A percentile compares a stretch with the other conserved stretches of the same genome.
Conservation (phyloP, 2,329 filamentous ascomycete species). For the Pseudocercospora cruenta region DNA sequence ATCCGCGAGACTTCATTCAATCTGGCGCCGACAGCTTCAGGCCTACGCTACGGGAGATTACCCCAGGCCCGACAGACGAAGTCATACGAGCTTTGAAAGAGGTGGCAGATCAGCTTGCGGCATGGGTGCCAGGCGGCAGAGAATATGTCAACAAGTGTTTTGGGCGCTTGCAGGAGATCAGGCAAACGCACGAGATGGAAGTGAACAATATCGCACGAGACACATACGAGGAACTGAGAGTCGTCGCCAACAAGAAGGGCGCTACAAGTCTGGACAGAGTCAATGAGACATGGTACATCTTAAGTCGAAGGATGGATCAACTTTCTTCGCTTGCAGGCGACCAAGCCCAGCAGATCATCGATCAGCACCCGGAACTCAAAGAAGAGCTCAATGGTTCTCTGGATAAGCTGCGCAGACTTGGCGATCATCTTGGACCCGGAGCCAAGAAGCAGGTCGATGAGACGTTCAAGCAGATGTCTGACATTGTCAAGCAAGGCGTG, state of each 20-base stretch:
- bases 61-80: constrained; percentile 65
- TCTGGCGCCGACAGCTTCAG: constrained; percentile 56
- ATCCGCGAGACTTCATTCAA: constrained; percentile 42
- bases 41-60: constrained; percentile 53
- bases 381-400: constrained; percentile 70
- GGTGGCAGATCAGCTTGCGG: constrained; percentile 68
- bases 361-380: constrained; percentile 74
- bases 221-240: constrained; percentile 68
- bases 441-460: constrained; percentile 75
- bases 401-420: constrained; percentile 69
- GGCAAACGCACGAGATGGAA: constrained; percentile 68
- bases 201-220: constrained; percentile 69
- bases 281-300: constrained; percentile 62
- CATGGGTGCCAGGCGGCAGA: constrained; percentile 71
- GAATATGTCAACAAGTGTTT: constrained; percentile 71
- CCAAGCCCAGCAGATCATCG: constrained; percentile 64
- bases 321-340: constrained; percentile 65
- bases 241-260: constrained; percentile 59
- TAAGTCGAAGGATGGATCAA: constrained; percentile 65
- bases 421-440: constrained; percentile 71
- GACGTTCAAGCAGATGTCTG: constrained; percentile 68
- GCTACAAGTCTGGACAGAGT: constrained; percentile 64
- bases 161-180: constrained; percentile 68
- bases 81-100: constrained; percentile 67
- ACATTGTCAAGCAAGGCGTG: constrained; percentile 65